These are phyloP conservation scores for Aspergillus eucalypticola DNA, from an alignment of 2,329 filamentous ascomycete genomes.

Conservation along the genomic window DNA sequence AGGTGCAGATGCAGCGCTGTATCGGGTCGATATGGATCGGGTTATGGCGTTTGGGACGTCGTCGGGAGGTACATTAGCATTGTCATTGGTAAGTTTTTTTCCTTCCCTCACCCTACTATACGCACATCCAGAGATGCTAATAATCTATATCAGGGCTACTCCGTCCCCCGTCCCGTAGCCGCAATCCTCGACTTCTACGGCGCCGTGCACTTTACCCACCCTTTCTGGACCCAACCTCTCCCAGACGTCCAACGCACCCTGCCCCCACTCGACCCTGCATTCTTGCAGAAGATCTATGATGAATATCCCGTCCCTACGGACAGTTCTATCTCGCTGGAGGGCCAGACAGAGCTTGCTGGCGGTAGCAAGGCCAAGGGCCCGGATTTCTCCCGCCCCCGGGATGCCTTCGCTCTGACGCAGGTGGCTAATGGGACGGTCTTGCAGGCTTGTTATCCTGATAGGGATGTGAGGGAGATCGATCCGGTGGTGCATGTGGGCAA, in stretches of 20 bases:
- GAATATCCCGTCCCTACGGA: conserved; percentile 40
- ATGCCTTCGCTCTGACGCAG: conserved; percentile 46
- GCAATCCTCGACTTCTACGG: conserved; percentile 48
- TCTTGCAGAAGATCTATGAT: conserved; percentile 40
- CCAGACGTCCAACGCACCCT: conserved; percentile 32
- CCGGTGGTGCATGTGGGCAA: conserved; percentile 35
- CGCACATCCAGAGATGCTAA: neutral
- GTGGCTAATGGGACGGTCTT: conserved; percentile 45
- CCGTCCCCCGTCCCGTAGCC: conserved; percentile 35
- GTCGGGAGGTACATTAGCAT: conserved; percentile 49
- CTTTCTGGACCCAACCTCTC: conserved; percentile 40
- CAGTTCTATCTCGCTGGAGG: conserved; percentile 46
- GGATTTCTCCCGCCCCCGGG: conserved; percentile 39
- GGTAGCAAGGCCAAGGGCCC: conserved; percentile 28
- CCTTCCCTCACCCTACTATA: neutral
- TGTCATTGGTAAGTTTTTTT: conserved; percentile 38
- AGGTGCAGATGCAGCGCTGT: conserved; percentile 9
- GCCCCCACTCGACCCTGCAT: conserved; percentile 28
- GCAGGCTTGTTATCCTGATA: conserved; percentile 31
- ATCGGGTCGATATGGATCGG: conserved; percentile 30
- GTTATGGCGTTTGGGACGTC: conserved; percentile 53
- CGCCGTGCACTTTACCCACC: conserved; percentile 41
- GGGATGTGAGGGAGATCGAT: conserved; percentile 32
- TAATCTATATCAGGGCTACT: conserved; percentile 36
- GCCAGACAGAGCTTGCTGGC: conserved; percentile 28